phyloP scores from a whole-genome alignment of 768 basidiomycete genomes.

The Lactarius pseudohatsudake region DNA sequence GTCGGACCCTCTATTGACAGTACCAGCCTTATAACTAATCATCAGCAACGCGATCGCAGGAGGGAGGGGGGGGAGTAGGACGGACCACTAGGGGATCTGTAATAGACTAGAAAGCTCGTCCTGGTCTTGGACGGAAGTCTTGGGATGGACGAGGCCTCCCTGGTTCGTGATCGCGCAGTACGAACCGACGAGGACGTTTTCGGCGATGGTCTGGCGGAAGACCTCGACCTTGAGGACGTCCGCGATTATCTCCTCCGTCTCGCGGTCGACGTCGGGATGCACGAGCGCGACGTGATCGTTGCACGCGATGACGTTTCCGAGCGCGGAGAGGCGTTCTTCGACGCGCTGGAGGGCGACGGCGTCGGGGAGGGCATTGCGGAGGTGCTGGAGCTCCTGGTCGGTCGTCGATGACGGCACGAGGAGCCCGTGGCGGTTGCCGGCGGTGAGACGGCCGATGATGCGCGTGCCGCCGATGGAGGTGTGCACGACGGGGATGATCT shows the following conservation, averaged over 20 bases:
- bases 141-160: slow-evolving; percentile 96
- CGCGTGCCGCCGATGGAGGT: slow-evolving; percentile 93
- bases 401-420: slow-evolving; percentile 95
- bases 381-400: slow-evolving; percentile 97
- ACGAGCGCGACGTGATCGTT: slow-evolving; percentile 99
- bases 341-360: slow-evolving; percentile 92
- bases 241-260: slow-evolving; percentile 99
- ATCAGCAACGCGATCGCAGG: not conserved
- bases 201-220: slow-evolving; percentile 95
- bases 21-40: slow-evolving; percentile 69
- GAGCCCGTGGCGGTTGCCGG: slow-evolving; percentile 97
- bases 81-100: slow-evolving; percentile 90
- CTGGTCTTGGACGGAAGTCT: slow-evolving; percentile 95
- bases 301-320: slow-evolving; percentile 97
- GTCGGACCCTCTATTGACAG: slow-evolving; percentile 97
- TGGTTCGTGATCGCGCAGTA: slow-evolving; percentile 96
- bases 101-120: slow-evolving; percentile 93
- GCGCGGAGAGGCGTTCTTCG: slow-evolving; percentile 94
- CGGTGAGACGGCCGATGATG: slow-evolving; percentile 89
- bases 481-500: slow-evolving; percentile 94
- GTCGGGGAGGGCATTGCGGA: slow-evolving; percentile 93
- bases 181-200: slow-evolving; percentile 94
- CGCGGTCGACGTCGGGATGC: slow-evolving; percentile 96
- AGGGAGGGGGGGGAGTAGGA: slow-evolving; percentile 29
- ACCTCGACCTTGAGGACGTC: slow-evolving; percentile 99